Conservation (phyloP, 805 yeast species). For the Myxozyma mucilagina region DNA sequence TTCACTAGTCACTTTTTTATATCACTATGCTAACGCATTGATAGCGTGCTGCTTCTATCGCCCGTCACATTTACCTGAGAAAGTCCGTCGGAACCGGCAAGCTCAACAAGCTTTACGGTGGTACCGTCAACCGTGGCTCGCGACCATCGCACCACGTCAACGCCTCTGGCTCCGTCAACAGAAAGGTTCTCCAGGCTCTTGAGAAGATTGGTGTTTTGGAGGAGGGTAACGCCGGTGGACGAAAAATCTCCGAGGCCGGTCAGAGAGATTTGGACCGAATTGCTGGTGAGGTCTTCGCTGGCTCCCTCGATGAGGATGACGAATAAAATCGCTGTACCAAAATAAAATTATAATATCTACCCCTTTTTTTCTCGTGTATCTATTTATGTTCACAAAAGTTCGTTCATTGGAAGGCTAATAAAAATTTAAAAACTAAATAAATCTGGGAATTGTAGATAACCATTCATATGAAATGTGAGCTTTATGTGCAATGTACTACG, state of each 20-base stretch:
- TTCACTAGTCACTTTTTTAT: neutral
- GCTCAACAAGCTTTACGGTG: conserved; percentile 98
- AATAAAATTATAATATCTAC: neutral
- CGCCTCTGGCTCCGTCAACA: conserved; percentile 99
- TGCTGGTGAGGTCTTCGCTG: conserved; percentile 33
- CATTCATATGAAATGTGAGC: no score
- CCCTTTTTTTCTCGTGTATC: neutral
- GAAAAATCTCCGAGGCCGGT: conserved; percentile 98
- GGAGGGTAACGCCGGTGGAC: conserved; percentile 98
- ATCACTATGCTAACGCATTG: neutral
- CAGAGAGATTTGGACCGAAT: conserved; percentile 99
- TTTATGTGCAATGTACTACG: no score
- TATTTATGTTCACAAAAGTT: conserved; percentile 13
- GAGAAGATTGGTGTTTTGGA: conserved; percentile 98
- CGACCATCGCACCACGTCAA: conserved; percentile 98
- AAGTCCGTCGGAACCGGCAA: conserved; percentile 99
- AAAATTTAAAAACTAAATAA: conserved; percentile 18
- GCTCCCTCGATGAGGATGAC: conserved; percentile 29
- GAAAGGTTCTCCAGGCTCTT: conserved; percentile 96
- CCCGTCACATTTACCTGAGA: conserved; percentile 99
- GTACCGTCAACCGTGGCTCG: conserved; percentile 98
- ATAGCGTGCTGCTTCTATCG: conserved; percentile 98
- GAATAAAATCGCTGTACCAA: conserved; percentile 14
- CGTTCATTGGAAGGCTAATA: conserved; percentile 17
- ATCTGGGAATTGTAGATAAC: no score